phyloP scores from a whole-genome alignment of 306 rosid species.

The Vigna radiata region DNA sequence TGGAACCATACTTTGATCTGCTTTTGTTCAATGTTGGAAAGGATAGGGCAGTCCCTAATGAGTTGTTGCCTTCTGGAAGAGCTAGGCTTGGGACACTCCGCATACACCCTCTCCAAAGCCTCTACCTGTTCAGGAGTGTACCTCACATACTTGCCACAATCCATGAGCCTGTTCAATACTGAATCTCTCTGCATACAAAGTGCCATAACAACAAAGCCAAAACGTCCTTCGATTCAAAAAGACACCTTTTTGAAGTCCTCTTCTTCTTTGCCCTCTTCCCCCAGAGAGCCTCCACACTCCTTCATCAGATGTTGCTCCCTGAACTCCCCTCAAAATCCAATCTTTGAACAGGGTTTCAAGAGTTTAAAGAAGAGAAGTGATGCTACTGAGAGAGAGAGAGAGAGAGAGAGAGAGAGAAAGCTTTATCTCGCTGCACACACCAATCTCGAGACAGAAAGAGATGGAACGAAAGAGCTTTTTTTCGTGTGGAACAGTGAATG shows the following conservation, averaged over 20 bases:
- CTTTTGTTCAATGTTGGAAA: conserved; percentile 75
- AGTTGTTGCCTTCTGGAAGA: conserved; percentile 81
- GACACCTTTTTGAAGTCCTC: conserved; percentile 10
- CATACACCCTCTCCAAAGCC: conserved; percentile 82
- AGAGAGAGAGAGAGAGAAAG: conserved; percentile 14
- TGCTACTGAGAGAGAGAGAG: conserved; percentile 4
- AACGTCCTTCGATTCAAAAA: conserved; percentile 6
- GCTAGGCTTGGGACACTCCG: conserved; percentile 83
- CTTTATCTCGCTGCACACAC: conserved; percentile 47
- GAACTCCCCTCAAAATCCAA: conserved; percentile 28
- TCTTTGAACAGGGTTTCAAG: conserved; percentile 33
- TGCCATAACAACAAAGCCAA: conserved; percentile 28
- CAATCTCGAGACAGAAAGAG: conserved; percentile 66
- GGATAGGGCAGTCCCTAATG: conserved; percentile 77
- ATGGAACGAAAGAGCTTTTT: conserved; percentile 29
- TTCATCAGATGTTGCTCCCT: conserved; percentile 59
- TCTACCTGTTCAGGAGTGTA: conserved; percentile 86
- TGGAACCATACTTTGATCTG: conserved; percentile 95
- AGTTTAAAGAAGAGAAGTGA: not conserved
- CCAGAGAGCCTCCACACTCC: conserved; percentile 90
- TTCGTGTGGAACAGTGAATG: conserved; percentile 36
- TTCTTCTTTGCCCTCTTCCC: conserved; percentile 73
- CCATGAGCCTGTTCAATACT: conserved; percentile 58
- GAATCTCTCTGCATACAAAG: conserved; percentile 63
- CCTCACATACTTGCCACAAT: conserved; percentile 73